Evolutionary conservation across 371 early-diverging fungal genomes (phyloP).

Genomic region (Mucor lusitanicus): DNA sequence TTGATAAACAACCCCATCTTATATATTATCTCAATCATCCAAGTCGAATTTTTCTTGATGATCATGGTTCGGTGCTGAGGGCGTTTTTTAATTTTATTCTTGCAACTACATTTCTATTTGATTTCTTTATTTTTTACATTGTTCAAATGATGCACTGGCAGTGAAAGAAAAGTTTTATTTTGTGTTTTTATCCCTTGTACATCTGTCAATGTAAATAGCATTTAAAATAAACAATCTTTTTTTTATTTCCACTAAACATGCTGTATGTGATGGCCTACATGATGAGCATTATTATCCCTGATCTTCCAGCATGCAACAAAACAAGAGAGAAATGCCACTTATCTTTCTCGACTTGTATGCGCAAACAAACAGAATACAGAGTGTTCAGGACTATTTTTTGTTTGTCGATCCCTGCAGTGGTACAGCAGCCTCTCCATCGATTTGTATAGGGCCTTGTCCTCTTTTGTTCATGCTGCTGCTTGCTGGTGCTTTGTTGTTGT

Average conservation of each 20-base stretch:
- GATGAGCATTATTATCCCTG: slow-evolving; percentile 4
- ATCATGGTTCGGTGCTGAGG: slow-evolving; percentile 44
- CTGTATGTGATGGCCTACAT: neutral
- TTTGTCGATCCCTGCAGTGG: slow-evolving; percentile 23
- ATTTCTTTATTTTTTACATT: neutral
- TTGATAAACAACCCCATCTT: slow-evolving; percentile 3
- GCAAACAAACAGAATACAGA: neutral
- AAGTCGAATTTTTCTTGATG: slow-evolving; percentile 35
- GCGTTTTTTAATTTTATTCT: slow-evolving; percentile 10
- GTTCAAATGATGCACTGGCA: slow-evolving; percentile 44
- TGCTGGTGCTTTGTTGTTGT: neutral
- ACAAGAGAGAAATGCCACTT: neutral
- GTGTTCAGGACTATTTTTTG: neutral
- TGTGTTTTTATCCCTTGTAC: slow-evolving; percentile 8
- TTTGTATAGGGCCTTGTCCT: no score
- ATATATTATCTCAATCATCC: slow-evolving; percentile 3
- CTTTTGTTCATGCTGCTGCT: neutral
- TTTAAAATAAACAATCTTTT: slow-evolving; percentile 11
- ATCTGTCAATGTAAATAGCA: slow-evolving; percentile 24
- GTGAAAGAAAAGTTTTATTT: slow-evolving; percentile 36
- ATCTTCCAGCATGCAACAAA: neutral
- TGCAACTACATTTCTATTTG: neutral
- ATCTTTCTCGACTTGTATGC: neutral
- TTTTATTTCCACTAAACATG: slow-evolving; percentile 1
- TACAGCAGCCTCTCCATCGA: neutral